Conservation (phyloP, 2,329 filamentous ascomycete species). For the Chalaropsis thielavioides region DNA sequence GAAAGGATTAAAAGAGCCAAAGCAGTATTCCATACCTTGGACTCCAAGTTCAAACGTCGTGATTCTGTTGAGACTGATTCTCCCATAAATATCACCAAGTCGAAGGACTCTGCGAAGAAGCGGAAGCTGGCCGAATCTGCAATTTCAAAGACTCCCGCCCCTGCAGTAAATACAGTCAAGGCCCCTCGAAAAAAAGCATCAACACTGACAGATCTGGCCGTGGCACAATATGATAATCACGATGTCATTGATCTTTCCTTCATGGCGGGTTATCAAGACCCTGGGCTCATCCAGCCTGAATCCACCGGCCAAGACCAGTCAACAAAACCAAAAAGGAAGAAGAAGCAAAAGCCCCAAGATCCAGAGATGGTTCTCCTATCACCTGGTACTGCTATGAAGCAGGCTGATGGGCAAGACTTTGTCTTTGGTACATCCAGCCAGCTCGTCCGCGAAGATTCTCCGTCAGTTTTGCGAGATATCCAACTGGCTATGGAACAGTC, state of each 20-base stretch:
- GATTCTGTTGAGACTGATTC: background rate
- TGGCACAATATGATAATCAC: slow-evolving; percentile 16
- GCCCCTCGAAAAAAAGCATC: slow-evolving; percentile 14
- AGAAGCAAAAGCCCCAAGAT: slow-evolving; percentile 26
- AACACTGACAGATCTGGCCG: slow-evolving; percentile 15
- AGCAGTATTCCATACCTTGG: background rate
- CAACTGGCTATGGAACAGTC: slow-evolving; percentile 48
- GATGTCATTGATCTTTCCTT: slow-evolving; percentile 13
- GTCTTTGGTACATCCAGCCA: slow-evolving; percentile 81
- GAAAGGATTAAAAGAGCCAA: background rate
- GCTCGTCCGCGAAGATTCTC: slow-evolving; percentile 57
- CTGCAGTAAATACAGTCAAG: slow-evolving; percentile 4
- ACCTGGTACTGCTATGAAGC: slow-evolving; percentile 50
- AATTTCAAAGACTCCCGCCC: background rate
- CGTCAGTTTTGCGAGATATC: slow-evolving; percentile 46
- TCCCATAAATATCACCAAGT: background rate
- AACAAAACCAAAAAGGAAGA: slow-evolving; percentile 20
- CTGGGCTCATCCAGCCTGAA: slow-evolving; percentile 8
- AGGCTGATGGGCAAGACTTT: slow-evolving; percentile 57
- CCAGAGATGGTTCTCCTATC: slow-evolving; percentile 41
- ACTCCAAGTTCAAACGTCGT: background rate
- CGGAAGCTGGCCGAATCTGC: background rate
- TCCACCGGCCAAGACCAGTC: slow-evolving; percentile 19
- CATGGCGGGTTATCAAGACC: slow-evolving; percentile 16
- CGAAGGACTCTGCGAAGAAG: background rate